Percentiles rank a stretch among this genome's conserved stretches.
Evolutionary conservation across 768 basidiomycete species (phyloP).

Genomic region (Amyloporia xantha): DNA sequence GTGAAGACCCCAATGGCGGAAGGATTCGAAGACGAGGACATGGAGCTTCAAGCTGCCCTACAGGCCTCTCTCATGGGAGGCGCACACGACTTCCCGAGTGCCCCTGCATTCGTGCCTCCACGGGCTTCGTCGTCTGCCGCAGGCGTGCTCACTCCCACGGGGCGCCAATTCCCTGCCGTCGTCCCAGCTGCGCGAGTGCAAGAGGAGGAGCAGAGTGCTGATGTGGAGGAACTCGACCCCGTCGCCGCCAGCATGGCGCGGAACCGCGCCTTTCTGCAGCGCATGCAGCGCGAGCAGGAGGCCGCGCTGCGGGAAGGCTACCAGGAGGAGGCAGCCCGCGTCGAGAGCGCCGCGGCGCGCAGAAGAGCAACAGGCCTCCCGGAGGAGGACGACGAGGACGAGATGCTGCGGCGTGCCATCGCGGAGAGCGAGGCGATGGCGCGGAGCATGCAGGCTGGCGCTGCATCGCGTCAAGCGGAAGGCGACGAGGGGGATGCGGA

Average conservation of each 20-base stretch:
- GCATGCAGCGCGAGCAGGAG: slow-evolving; percentile 62
- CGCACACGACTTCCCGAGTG: slow-evolving; percentile 5
- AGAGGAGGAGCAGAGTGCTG: slow-evolving; percentile 11
- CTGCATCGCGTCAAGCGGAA: slow-evolving; percentile 11
- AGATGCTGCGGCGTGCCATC: slow-evolving; percentile 49
- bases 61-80: slow-evolving; percentile 62
- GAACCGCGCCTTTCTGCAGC: slow-evolving; percentile 52
- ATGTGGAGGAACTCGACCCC: slow-evolving; percentile 37
- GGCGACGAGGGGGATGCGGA: slow-evolving; percentile 20
- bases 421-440: slow-evolving; percentile 51
- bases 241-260: slow-evolving; percentile 63
- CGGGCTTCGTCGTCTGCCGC: not conserved
- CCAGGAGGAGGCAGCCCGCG: slow-evolving; percentile 26
- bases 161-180: not conserved
- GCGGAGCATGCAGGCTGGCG: slow-evolving; percentile 23
- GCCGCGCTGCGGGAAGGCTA: slow-evolving; percentile 54
- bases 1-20: slow-evolving; percentile 17
- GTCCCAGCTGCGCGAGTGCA: slow-evolving; percentile 10
- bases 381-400: slow-evolving; percentile 46
- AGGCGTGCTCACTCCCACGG: slow-evolving; percentile 1
- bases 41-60: slow-evolving; percentile 80
- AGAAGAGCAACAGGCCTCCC: not conserved
- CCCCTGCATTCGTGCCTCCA: not conserved
- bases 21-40: slow-evolving; percentile 76
- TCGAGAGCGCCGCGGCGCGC: slow-evolving; percentile 9